These are phyloP conservation scores for Rubroshorea leprosula DNA, from an alignment of 345 rosid genomes.

Conservation along the genomic window DNA sequence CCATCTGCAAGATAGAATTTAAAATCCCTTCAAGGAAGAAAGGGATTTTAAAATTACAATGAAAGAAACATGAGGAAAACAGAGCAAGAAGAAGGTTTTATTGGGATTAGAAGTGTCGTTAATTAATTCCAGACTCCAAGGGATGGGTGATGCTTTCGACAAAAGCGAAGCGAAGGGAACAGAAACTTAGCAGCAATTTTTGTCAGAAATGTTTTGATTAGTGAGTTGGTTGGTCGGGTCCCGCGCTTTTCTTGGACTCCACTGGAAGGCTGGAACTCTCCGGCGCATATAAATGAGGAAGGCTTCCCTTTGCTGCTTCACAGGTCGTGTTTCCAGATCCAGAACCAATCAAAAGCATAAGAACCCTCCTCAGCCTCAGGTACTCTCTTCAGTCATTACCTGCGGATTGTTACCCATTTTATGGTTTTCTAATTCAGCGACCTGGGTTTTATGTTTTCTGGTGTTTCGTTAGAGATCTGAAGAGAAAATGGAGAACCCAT, in stretches of 20 bases:
- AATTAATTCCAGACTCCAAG: background rate
- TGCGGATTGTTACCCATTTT: slow-evolving; percentile 2
- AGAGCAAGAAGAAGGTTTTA: background rate
- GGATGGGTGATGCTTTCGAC: slow-evolving; percentile 14
- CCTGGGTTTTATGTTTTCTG: slow-evolving; percentile 1
- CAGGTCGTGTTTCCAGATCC: slow-evolving; percentile 8
- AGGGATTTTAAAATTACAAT: no score
- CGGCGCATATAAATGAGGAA: slow-evolving; percentile 41
- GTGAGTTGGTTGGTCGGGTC: slow-evolving; percentile 31
- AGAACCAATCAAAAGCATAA: slow-evolving; percentile 21
- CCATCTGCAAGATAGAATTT: slow-evolving; percentile 49
- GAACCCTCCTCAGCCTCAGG: slow-evolving; percentile 24
- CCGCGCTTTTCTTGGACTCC: slow-evolving; percentile 39
- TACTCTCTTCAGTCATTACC: slow-evolving; percentile 4
- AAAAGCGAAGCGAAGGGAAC: slow-evolving; percentile 20
- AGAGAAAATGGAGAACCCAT: slow-evolving; percentile 30
- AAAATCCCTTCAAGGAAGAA: slow-evolving; percentile 13
- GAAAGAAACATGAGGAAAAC: background rate
- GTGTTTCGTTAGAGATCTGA: slow-evolving; percentile 24
- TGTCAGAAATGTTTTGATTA: slow-evolving; percentile 12
- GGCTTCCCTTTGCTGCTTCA: slow-evolving; percentile 35
- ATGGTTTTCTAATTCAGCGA: background rate
- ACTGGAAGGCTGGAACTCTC: slow-evolving; percentile 28
- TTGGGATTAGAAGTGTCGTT: background rate
- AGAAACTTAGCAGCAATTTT: background rate